Conservation (phyloP, 108 stramenopile species). For the Cyclostephanos invisitatus region DNA sequence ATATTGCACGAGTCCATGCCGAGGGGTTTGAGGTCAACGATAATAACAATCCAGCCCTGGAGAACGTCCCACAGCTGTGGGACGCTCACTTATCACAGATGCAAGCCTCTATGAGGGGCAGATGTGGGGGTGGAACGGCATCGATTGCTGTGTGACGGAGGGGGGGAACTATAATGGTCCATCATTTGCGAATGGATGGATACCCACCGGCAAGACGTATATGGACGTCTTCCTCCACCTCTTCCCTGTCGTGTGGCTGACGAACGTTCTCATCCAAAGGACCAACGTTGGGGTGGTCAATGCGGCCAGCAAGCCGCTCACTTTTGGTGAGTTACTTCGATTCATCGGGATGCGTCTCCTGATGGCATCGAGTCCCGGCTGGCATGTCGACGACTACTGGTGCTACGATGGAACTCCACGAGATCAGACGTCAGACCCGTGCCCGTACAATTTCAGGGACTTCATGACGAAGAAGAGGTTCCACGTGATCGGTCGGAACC, state of each 20-base stretch:
- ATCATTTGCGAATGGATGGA: neutral
- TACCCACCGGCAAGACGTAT: neutral
- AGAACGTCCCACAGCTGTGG: neutral
- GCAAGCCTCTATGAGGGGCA: neutral
- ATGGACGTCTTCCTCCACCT: neutral
- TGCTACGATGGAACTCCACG: neutral
- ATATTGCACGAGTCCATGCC: slow-evolving; percentile 1
- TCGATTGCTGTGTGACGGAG: neutral
- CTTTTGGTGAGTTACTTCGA: neutral
- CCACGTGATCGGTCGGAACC: slow-evolving; percentile 9
- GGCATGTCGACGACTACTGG: neutral
- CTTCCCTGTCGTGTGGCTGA: neutral
- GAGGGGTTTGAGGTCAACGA: neutral
- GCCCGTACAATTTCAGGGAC: slow-evolving; percentile 11
- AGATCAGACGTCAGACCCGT: neutral
- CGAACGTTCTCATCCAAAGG: neutral
- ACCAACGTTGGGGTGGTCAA: neutral
- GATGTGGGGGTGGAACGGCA: neutral
- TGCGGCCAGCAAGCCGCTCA: neutral
- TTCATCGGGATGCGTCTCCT: neutral
- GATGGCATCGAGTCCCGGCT: neutral
- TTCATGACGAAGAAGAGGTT: slow-evolving; percentile 29
- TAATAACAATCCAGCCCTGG: neutral
- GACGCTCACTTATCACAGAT: neutral
- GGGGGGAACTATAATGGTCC: neutral